Base-by-base conservation (phyloP, 768 basidiomycete species). In the Cystofilobasidium bisporidii region DNA sequence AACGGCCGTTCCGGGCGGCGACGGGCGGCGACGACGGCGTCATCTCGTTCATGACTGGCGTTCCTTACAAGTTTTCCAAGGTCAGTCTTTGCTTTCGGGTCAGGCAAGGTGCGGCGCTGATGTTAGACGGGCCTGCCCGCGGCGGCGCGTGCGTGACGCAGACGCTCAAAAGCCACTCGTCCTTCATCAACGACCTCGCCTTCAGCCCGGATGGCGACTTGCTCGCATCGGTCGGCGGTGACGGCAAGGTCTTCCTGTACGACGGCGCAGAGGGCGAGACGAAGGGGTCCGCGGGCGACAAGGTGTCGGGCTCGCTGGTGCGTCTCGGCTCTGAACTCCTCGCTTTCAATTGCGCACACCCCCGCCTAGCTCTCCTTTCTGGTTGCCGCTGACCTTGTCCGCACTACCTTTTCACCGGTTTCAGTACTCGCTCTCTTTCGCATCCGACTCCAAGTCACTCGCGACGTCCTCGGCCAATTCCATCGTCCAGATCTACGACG, bases 31-130 rank as follows among this genome's bases (percentile, higher is more conserved):
- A 97, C 72, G 90, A 94, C 73, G 80, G 79, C n/a, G 76, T 80
- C 48, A 87, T 97, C 71, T 81, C 88, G 30, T 88, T 97, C 76
- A 86, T 91, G 72, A 85, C 87, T 72, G 92, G 89, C 82, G 84
- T 84, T 0, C 93, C 93, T 0, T 98, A 85, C 82, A 94, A 91
- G 76, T 93, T 86, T 71, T 86, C 87, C 75, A 91, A 87, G 83
- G 89, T n/a, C n/a, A n/a, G n/a, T n/a, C n/a, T n/a, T n/a, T n/a
- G n/a, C n/a, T n/a, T n/a, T n/a, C n/a, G n/a, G n/a, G n/a, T n/a
- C n/a, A n/a, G n/a, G n/a, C n/a, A n/a, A n/a, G n/a, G n/a, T n/a
- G n/a, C n/a, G n/a, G n/a, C n/a, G n/a, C n/a, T n/a, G n/a, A n/a
- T n/a, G n/a, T n/a, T n/a, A n/a, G n/a, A n/a, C n/a, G n/a, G n/a